Percentiles rank a stretch among this genome's conserved stretches.
Evolutionary conservation across 805 yeast genomes (phyloP).

Genomic region (Zygosaccharomyces kombuchaensis): DNA sequence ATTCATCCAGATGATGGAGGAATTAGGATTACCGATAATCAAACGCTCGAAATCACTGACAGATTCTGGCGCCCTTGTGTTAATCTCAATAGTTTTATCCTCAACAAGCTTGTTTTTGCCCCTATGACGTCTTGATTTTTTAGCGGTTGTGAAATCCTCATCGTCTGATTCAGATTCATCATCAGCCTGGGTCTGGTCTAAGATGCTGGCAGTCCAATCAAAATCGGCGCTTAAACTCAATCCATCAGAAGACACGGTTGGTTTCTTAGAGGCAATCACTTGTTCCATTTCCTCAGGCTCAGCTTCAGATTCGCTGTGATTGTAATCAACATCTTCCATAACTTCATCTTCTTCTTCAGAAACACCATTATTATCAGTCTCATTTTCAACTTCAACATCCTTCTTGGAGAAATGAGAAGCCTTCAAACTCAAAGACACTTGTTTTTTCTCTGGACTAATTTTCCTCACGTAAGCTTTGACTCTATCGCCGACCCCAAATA

Average conservation of each 20-base stretch:
- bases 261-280: slow-evolving; percentile 25
- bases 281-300: slow-evolving; percentile 34
- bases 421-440: slow-evolving; percentile 86
- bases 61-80: slow-evolving; percentile 86
- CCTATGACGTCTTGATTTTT: slow-evolving; percentile 45
- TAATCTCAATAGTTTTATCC: slow-evolving; percentile 82
- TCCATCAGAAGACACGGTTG: slow-evolving; percentile 43
- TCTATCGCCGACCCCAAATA: slow-evolving; percentile 85
- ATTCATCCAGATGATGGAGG: slow-evolving; percentile 94
- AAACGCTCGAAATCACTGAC: slow-evolving; percentile 88
- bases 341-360: slow-evolving; percentile 27
- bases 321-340: slow-evolving; percentile 30
- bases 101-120: slow-evolving; percentile 45
- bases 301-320: slow-evolving; percentile 33
- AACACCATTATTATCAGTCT: slow-evolving; percentile 20
- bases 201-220: slow-evolving; percentile 91
- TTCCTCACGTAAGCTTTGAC: slow-evolving; percentile 79
- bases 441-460: slow-evolving; percentile 60
- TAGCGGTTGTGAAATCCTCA: slow-evolving; percentile 44
- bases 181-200: slow-evolving; percentile 70
- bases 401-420: slow-evolving; percentile 70
- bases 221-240: slow-evolving; percentile 75
- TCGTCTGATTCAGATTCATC: slow-evolving; percentile 52
- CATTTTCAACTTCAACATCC: slow-evolving; percentile 32
- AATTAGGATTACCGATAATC: slow-evolving; percentile 86